These are phyloP conservation scores for Globisporangium abappressorium DNA, from an alignment of 352 stramenopile genomes.

Conservation along the genomic window DNA sequence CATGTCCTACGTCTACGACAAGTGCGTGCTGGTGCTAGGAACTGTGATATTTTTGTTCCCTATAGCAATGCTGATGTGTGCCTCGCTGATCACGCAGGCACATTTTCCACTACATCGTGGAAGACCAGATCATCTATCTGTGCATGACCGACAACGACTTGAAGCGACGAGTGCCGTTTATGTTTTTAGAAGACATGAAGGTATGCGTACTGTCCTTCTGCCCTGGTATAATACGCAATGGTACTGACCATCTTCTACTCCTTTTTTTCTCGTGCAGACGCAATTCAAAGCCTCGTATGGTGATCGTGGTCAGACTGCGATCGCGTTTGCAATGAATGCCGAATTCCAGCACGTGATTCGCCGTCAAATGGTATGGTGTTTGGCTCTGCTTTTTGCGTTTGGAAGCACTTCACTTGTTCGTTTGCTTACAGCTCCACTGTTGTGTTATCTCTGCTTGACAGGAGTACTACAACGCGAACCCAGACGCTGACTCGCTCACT, in stretches of 20 bases:
- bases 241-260: not conserved
- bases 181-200: conserved; percentile 98
- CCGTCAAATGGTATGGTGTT: conserved; percentile 82
- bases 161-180: conserved; percentile 95
- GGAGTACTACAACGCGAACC: conserved; percentile 86
- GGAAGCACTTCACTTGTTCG: not conserved
- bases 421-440: not conserved
- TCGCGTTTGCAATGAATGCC: conserved; percentile 98
- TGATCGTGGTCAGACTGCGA: conserved; percentile 81
- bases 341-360: conserved; percentile 95
- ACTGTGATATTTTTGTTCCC: not conserved
- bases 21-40: conserved; percentile 43
- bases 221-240: no score
- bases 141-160: conserved; percentile 97
- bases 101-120: conserved; percentile 96
- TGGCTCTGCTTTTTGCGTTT: not conserved
- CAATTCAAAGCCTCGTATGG: conserved; percentile 87
- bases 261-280: conserved; percentile 18
- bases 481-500: conserved; percentile 91
- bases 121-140: conserved; percentile 95
- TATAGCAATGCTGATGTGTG: not conserved
- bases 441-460: conserved; percentile 15
- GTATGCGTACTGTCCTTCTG: conserved; percentile 10
- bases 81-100: conserved; percentile 32
- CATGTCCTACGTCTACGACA: conserved; percentile 99